Base-by-base conservation (phyloP, 176 grass and related monocot species). In the Saccharum spontaneum region DNA sequence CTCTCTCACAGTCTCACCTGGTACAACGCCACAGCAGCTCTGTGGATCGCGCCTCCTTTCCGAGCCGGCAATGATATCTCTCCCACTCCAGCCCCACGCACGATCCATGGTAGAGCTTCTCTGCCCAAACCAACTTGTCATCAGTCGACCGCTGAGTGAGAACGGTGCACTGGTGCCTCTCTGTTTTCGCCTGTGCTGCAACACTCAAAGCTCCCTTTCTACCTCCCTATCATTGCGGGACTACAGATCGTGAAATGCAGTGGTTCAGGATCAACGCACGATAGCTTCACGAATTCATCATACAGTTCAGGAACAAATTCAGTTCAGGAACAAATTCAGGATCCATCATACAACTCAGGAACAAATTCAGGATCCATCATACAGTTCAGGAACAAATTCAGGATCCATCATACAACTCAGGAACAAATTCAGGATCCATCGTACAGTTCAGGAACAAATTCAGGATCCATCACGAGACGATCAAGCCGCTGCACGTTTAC, bases 51-150 rank as follows among this genome's bases (percentile, higher is more conserved):
- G 7, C 41, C 67, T 6, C 59, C 43, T 75, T 79, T 74, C 26
- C 7, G 10, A 38, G 18, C 23, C 37, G 20, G 69, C 45, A 75
- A 80, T 85, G 26, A 85, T 84, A 40, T 16, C 33, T 23, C 71
- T 41, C 61, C 23, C 64, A 17, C 6, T 31, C 20, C 54, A 55
- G 17, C 18, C 7, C 6, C 73, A 11, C 31, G 4, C 82, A 70
- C 77, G 70, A 22, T 68, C 14, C 14, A 52, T 33, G 71, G 30
- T 36, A 44, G 30, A n/a, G 22, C 14, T n/a, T 23, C 23, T 7
- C 68, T 10, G 73, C 79, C 39, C 8, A 54, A 50, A 15, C 38
- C 64, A 77, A 30, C 52, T 83, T 45, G 22, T 17, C 54, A 12
- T 30, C 41, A n/a, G 20, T 50, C 52, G 38, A n/a, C 8, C 17